Evolutionary conservation across 768 basidiomycete species (phyloP).

Genomic region (Naganishia vaughanmartiniae): DNA sequence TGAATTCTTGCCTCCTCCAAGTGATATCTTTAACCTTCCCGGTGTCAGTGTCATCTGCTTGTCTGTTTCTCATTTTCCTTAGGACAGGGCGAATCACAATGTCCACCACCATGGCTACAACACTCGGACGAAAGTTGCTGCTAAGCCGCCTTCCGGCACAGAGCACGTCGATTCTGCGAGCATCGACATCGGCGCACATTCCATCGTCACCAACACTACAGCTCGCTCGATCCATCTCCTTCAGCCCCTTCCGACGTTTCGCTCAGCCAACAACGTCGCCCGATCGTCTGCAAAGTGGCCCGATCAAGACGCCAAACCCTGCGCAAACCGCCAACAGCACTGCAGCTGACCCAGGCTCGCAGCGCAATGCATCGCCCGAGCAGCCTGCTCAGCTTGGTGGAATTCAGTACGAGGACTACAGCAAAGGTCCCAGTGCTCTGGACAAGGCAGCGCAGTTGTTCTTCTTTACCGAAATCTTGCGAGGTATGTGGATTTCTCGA

Average conservation of each 20-base stretch:
- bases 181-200: slow-evolving; percentile 12
- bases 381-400: slow-evolving; percentile 31
- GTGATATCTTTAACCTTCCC: not conserved
- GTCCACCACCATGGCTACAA: slow-evolving; percentile 7
- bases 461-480: slow-evolving; percentile 97
- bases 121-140: slow-evolving; percentile 20
- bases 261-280: slow-evolving; percentile 42
- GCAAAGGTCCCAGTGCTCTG: slow-evolving; percentile 74
- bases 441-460: slow-evolving; percentile 95
- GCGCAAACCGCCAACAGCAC: slow-evolving; percentile 30
- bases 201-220: slow-evolving; percentile 35
- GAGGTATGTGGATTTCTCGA: slow-evolving; percentile 63
- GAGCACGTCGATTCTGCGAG: slow-evolving; percentile 17
- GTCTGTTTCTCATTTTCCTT: not conserved
- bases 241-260: slow-evolving; percentile 35
- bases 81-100: not conserved
- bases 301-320: slow-evolving; percentile 42
- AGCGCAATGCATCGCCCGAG: slow-evolving; percentile 31
- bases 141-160: slow-evolving; percentile 19
- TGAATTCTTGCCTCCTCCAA: not conserved
- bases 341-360: slow-evolving; percentile 33
- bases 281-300: slow-evolving; percentile 37
- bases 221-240: slow-evolving; percentile 38
- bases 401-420: slow-evolving; percentile 48
- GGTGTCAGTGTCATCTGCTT: not conserved